Evolutionary conservation across 169 alveolate species (phyloP).

Genomic region (Plasmodium knowlesi): DNA sequence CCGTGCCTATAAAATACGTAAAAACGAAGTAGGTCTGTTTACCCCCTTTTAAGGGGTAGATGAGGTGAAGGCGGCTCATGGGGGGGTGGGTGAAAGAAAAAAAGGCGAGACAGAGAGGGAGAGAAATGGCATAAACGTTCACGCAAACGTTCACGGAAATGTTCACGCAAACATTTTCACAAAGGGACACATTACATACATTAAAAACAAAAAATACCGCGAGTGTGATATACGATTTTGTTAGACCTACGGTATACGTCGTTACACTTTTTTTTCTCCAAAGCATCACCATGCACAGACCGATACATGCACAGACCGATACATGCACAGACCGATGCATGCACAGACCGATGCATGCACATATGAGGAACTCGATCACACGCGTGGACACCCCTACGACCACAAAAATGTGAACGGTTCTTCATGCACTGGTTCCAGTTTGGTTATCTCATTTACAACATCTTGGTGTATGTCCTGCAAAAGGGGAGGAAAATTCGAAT

Average conservation of each 20-base stretch:
- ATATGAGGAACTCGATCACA: neutral
- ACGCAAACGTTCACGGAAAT: neutral
- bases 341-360: neutral
- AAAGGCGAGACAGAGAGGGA: neutral
- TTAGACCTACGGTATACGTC: neutral
- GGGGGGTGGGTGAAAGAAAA: neutral
- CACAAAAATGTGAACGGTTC: slow-evolving; percentile 35
- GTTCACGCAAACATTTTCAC: neutral
- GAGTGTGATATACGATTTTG: neutral
- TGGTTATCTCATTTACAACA: slow-evolving; percentile 9
- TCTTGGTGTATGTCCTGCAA: slow-evolving; percentile 63
- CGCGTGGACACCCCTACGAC: slow-evolving; percentile 12
- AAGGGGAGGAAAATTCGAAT: neutral
- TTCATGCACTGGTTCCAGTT: neutral
- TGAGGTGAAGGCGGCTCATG: neutral
- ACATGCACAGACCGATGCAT: neutral
- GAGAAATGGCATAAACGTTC: neutral
- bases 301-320: neutral
- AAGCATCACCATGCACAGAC: neutral
- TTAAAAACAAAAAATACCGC: neutral
- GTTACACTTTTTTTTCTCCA: neutral
- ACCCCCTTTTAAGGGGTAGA: neutral
- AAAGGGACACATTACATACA: neutral
- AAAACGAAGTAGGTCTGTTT: neutral
- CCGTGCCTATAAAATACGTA: neutral